These are phyloP conservation scores for Coniochaeta prunicola DNA, from an alignment of 2,329 filamentous ascomycete genomes.

Conservation along the genomic window DNA sequence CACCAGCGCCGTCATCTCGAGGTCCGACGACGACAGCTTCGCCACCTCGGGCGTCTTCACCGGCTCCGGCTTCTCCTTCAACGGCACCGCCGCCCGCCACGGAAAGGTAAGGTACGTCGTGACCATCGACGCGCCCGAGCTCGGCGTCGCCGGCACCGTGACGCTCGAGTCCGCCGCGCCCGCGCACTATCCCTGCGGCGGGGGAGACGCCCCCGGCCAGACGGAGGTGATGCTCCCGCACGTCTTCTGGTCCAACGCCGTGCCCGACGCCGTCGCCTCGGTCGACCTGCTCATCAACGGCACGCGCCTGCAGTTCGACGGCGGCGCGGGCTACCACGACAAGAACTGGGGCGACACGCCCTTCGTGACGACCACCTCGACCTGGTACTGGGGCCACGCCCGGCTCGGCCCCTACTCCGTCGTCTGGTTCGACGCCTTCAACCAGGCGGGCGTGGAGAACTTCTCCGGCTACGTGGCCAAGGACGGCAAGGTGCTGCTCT, in stretches of 20 bases:
- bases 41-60: slow-evolving; percentile 2
- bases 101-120: slow-evolving; percentile 3
- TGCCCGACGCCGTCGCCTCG: slow-evolving; percentile 20
- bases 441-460: slow-evolving; percentile 16
- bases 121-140: slow-evolving; percentile 4
- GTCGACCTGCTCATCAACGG: slow-evolving; percentile 26
- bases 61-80: slow-evolving; percentile 5
- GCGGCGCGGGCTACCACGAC: slow-evolving; percentile 36
- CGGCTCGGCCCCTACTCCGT: slow-evolving; percentile 31
- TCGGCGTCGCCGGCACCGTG: slow-evolving; percentile 6
- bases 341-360: slow-evolving; percentile 37
- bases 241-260: slow-evolving; percentile 22
- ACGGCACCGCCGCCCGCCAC: slow-evolving; percentile 1
- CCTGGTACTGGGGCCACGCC: slow-evolving; percentile 39
- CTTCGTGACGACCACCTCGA: slow-evolving; percentile 21
- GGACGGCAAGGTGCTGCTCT: slow-evolving; percentile 12
- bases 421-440: slow-evolving; percentile 33
- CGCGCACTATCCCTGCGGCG: slow-evolving; percentile 34
- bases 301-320: slow-evolving; percentile 22
- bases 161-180: slow-evolving; percentile 13
- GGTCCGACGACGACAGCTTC: background rate
- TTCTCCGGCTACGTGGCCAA: slow-evolving; percentile 19
- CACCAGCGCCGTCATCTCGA: background rate
- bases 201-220: slow-evolving; percentile 25
- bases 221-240: slow-evolving; percentile 35